phyloP scores from a whole-genome alignment of 139 green algal genomes.

The Pseudopediastrum boryanum region DNA sequence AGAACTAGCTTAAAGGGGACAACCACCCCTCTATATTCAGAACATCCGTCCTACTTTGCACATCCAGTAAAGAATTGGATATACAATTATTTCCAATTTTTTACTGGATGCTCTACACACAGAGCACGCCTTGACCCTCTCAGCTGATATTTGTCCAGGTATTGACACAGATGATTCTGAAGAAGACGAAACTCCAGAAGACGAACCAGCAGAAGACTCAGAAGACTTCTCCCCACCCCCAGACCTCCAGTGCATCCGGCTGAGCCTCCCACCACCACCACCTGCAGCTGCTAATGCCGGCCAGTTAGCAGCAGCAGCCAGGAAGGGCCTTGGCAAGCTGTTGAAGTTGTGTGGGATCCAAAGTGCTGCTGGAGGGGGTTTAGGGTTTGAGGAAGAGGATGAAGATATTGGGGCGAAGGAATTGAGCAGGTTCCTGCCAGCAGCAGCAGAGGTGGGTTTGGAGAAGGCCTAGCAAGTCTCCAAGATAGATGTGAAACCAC shows the following conservation, averaged over 20 bases:
- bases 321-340: constrained; percentile 8
- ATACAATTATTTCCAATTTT: too few relatives aligned
- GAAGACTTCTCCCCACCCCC: background rate
- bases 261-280: constrained; percentile 19
- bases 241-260: constrained; percentile 2
- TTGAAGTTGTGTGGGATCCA: constrained; percentile 20
- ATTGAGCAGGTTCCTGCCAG: constrained; percentile 30
- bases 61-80: too few relatives aligned
- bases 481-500: background rate
- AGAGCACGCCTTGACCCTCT: too few relatives aligned
- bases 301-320: constrained; percentile 4
- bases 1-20: too few relatives aligned
- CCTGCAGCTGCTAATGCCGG: background rate
- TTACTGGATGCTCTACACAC: too few relatives aligned
- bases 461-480: background rate
- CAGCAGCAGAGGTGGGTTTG: constrained; percentile 29
- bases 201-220: background rate
- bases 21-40: too few relatives aligned
- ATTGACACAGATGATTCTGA: too few relatives aligned
- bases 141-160: too few relatives aligned
- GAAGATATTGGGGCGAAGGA: background rate
- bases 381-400: constrained; percentile 8
- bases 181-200: too few relatives aligned
- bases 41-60: too few relatives aligned
- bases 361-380: background rate